These are phyloP conservation scores for Diplotaxis tenuifolia DNA, from an alignment of 345 rosid species.

Conservation along the genomic window DNA sequence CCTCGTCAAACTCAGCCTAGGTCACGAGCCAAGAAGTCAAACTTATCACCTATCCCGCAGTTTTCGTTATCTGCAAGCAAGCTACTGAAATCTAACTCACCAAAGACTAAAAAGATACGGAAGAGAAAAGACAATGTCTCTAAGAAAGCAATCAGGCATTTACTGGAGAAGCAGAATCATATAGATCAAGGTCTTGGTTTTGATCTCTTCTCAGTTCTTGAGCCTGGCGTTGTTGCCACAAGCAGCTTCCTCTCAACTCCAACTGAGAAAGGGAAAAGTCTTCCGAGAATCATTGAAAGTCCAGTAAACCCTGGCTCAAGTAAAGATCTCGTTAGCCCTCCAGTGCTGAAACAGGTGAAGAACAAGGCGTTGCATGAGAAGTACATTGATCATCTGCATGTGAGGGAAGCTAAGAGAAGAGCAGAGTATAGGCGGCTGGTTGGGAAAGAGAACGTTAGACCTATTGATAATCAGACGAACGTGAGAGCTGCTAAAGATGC, in stretches of 20 bases:
- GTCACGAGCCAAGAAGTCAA: slow-evolving; percentile 47
- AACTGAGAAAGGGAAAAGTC: slow-evolving; percentile 40
- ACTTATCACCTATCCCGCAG: slow-evolving; percentile 43
- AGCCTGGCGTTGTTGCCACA: slow-evolving; percentile 46
- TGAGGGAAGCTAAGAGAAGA: slow-evolving; percentile 78
- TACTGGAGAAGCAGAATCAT: slow-evolving; percentile 55
- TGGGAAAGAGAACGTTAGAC: slow-evolving; percentile 49
- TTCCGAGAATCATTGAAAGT: slow-evolving; percentile 41
- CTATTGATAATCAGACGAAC: slow-evolving; percentile 27
- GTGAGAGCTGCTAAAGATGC: slow-evolving; percentile 59
- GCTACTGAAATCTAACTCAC: slow-evolving; percentile 47
- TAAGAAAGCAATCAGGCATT: slow-evolving; percentile 55
- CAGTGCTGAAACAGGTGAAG: slow-evolving; percentile 60
- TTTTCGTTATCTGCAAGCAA: slow-evolving; percentile 73
- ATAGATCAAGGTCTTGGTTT: slow-evolving; percentile 48
- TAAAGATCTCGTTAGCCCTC: slow-evolving; percentile 53
- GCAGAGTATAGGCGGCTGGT: slow-evolving; percentile 33
- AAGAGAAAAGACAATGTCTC: slow-evolving; percentile 42
- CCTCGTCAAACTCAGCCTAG: slow-evolving; percentile 58
- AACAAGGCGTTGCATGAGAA: slow-evolving; percentile 76
- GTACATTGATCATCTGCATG: slow-evolving; percentile 68
- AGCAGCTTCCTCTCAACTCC: slow-evolving; percentile 51
- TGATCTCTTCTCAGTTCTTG: slow-evolving; percentile 74
- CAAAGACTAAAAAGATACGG: slow-evolving; percentile 38
- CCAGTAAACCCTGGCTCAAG: slow-evolving; percentile 38